Evolutionary conservation across 73 alveolate genomes (phyloP), one percentile per base, ranked within the genome.

Genomic region (Breviolum minutum): DNA sequence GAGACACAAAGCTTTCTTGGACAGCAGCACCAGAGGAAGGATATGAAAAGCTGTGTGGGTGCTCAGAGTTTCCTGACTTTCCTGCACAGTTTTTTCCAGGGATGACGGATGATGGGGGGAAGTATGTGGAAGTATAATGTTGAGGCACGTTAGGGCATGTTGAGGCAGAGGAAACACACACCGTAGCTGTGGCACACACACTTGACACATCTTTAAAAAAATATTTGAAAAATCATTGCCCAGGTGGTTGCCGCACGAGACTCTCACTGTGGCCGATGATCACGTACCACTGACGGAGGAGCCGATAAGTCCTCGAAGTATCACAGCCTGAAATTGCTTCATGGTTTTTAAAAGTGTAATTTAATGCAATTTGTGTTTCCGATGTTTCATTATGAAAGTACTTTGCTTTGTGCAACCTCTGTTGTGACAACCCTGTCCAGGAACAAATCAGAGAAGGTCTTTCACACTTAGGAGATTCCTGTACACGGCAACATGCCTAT

Each of bases 171-270:
- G 54, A 40, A 40, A 40, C 54, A 40, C 54, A 40, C 54, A 0
- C 54, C 54, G 54, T 40, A 40, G 54, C 54, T 40, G 54, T 40
- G 3, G 54, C 54, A 40, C 54, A 40, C 54, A 40, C 54, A 40
- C 54, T 40, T 40, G 54, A n/a, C 54, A 40, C 54, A 40, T 40
- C 54, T 40, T 3, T 40, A 40, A 40, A 40, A 40, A 40, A 40
- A 40, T n/a, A n/a, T n/a, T n/a, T n/a, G n/a, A 40, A 3, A 40
- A 20, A 26, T 14, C 22, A 8, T 20, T 70, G 5, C 97, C 24
- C 24, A 90, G 97, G 97, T 92, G 98, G 98, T 48, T 92, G 80
- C 81, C 98, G 20, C 98, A 92, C 26, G 98, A 92, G 90, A 92
- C 98, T 7, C 54, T 92, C 29, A 92, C 98, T 9, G 98, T 92